Evolutionary conservation across 2,329 filamentous ascomycete species (phyloP).

Genomic region (Fusarium agapanthi): DNA sequence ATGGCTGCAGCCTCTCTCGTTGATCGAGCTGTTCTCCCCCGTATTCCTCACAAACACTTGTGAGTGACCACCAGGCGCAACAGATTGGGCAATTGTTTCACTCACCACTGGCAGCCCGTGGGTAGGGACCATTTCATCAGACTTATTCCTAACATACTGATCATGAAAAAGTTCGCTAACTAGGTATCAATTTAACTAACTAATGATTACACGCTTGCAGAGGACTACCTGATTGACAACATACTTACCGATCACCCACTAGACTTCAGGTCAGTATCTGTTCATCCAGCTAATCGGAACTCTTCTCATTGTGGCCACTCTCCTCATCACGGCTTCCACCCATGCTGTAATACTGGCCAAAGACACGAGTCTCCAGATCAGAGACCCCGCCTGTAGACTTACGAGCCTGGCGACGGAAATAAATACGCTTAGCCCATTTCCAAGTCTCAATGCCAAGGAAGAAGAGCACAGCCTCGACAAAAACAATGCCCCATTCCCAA

Average conservation of each 20-base stretch:
- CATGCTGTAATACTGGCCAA: conserved; percentile 45
- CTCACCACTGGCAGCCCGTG: accelerated
- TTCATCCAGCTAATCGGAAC: not conserved
- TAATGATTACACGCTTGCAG: not conserved
- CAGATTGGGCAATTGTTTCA: not conserved
- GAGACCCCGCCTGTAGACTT: conserved; percentile 26
- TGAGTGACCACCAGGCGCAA: too few species aligned
- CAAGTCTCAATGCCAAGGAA: conserved; percentile 65
- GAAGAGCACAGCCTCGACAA: conserved; percentile 63
- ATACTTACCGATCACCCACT: not conserved
- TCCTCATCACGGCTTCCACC: conserved; percentile 36
- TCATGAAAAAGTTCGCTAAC: not conserved
- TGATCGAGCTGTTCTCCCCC: not conserved
- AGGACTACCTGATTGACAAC: not conserved
- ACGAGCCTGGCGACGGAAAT: conserved; percentile 46
- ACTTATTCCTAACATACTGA: not conserved
- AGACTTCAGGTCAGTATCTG: not conserved
- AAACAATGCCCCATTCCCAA: conserved; percentile 70
- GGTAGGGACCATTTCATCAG: too few species aligned
- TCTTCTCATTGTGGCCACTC: conserved; percentile 7
- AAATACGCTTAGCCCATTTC: conserved; percentile 66
- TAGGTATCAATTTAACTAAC: not conserved
- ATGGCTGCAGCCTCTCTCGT: not conserved
- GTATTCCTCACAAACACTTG: not conserved
- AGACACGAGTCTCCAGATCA: conserved; percentile 47